Evolutionary conservation across 805 yeast genomes (phyloP).

Genomic region (Yarrowia deformans): DNA sequence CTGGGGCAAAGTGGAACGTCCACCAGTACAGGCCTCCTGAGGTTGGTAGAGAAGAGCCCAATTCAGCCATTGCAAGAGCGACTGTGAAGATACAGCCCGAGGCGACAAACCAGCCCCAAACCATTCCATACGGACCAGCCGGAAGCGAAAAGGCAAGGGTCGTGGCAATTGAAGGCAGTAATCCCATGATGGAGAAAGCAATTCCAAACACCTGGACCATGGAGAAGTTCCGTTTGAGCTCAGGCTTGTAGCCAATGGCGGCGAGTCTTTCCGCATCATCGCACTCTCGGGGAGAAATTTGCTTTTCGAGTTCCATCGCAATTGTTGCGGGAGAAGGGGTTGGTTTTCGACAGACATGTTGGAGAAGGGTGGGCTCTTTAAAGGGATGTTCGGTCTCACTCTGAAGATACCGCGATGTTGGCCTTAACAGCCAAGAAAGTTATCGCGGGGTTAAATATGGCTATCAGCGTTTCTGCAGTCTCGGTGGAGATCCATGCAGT

Average conservation of each 20-base stretch:
- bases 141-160: slow-evolving; percentile 1
- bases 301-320: slow-evolving; percentile 14
- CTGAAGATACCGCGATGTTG: too few relatives aligned
- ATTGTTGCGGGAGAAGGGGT: too few relatives aligned
- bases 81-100: background rate
- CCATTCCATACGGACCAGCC: slow-evolving; percentile 12
- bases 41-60: slow-evolving; percentile 6
- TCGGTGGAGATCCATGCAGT: too few relatives aligned
- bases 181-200: slow-evolving; percentile 6
- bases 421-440: background rate
- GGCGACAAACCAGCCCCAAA: slow-evolving; percentile 19
- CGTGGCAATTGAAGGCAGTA: slow-evolving; percentile 1
- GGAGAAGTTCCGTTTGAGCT: slow-evolving; percentile 17
- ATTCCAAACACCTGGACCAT: slow-evolving; percentile 18
- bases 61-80: slow-evolving; percentile 6
- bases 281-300: slow-evolving; percentile 2
- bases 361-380: background rate
- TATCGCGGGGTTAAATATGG: background rate
- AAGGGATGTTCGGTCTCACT: too few relatives aligned
- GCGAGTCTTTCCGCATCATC: background rate
- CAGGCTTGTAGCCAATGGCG: slow-evolving; percentile 10
- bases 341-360: too few relatives aligned
- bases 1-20: slow-evolving; percentile 7
- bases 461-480: background rate
- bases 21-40: slow-evolving; percentile 17